Base-by-base conservation (phyloP, 768 basidiomycete species). In the Boletus huronensis region DNA sequence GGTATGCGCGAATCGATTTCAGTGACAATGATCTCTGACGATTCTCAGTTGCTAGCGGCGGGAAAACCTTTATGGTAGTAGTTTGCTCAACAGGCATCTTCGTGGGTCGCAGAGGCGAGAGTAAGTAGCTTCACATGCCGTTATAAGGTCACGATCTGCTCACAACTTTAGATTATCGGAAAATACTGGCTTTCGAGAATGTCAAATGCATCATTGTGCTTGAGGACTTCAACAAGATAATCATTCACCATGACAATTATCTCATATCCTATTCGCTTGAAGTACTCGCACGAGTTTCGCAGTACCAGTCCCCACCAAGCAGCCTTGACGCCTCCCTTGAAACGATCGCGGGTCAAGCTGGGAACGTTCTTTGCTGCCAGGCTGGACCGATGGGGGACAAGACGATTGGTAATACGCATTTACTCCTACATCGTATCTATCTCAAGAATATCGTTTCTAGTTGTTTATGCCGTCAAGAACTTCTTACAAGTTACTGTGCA, bases 81-180 rank as follows among this genome's bases (percentile, higher is more conserved):
- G 84, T 82, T 13, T 87, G 85, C 57, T 71, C 78, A 11, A 71
- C 77, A n/a, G 91, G 91, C 3, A 75, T 93, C n/a, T 90, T 82
- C 62, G 79, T 83, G 34, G 82, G 82, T 3, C 72, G 72, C 16
- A 77, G 76, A 39, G 81, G 82, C 23, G 74, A 79, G 52, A 77
- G 88, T 88, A 54, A 60, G 80, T 58, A 36, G 48, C 3, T 39
- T 25, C 14, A 11, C 3, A n/a, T 40, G 0, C 34, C 31, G 4
- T 44, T 34, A 14, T 17, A 25, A 39, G 41, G 10, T 35, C 46
- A 21, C 26, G 16, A 32, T 46, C 26, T 9, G 1, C 52, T 60
- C 19, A 59, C 40, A 29, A 13, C 36, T 21, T 26, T 57, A 90
- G 89, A 76, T 14, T 89, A 80, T 64, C 78, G 74, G 54, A 79